Evolutionary conservation across 2,329 filamentous ascomycete genomes (phyloP), one percentile per base, ranked within the genome.

Genomic region (Colletotrichum endophyticum): DNA sequence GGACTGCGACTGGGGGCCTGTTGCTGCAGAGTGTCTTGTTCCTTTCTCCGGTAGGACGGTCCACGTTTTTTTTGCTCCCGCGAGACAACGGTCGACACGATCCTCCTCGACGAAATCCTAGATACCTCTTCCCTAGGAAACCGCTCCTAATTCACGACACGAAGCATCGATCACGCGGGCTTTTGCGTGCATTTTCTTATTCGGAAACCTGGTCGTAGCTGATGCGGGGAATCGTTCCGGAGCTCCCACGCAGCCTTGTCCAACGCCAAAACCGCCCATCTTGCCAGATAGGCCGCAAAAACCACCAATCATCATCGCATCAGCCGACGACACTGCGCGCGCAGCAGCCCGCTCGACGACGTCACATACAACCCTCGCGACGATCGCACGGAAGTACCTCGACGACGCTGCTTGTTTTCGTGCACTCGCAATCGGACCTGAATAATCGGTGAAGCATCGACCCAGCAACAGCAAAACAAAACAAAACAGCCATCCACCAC

Each of bases 281-380:
- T 76, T 73, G 74, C 59, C 74, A 76, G 74, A 70, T 76, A 64
- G 74, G 59, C 44, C 44, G 44, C 74, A 57, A 66, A 64, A 70
- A 30, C 64, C 70, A 39, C 66, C 44, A 76, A 73, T 59, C 66
- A 70, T 13, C 64, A 70, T 59, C 28, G 59, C 59, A 69, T 28
- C 66, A 44, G 22, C 49, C 56, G 28, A 69, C 22, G n/a, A 68
- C 63, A 30, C 57, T 64, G 63, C 56, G 25, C 64, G 73, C 57
- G 53, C 68, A 36, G 16, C 13, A 27, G 19, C n/a, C 25, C 27
- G 15, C 66, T 56, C 53, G 53, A 69, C 32, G 53, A 69, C 66
- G 32, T 66, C 36, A 66, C 36, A 12, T 27, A n/a, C 19, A 64
- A 49, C 27, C 36, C n/a, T 6, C 27, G 4, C 57, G 57, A 59